Evolutionary conservation across 2,329 filamentous ascomycete genomes (phyloP).

Genomic region (Fusarium protoensiforme): DNA sequence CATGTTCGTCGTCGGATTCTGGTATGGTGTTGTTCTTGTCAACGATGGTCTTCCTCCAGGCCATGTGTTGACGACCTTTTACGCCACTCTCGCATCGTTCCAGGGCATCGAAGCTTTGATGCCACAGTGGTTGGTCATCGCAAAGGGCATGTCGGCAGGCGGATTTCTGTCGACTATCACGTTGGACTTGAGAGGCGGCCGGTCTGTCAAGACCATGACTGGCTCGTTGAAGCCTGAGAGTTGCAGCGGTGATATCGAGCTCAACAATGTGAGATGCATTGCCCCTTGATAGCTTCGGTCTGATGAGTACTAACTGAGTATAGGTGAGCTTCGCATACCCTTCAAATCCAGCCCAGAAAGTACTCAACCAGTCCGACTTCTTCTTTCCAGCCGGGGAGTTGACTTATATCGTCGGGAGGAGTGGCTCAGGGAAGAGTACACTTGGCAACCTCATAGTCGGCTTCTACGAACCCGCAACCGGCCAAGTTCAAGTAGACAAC

Average conservation of each 20-base stretch:
- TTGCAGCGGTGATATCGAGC: constrained; percentile 75
- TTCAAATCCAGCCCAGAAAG: constrained; percentile 68
- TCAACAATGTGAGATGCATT: constrained; percentile 68
- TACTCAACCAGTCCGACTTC: constrained; percentile 72
- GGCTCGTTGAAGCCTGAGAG: constrained; percentile 45
- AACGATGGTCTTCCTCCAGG: constrained; percentile 69
- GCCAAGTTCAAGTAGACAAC: constrained; percentile 77
- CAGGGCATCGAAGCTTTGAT: constrained; percentile 79
- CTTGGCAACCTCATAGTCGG: constrained; percentile 81
- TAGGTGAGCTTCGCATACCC: constrained; percentile 89
- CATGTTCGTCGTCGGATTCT: constrained; percentile 91
- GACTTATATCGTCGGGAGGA: constrained; percentile 85
- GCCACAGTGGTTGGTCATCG: constrained; percentile 80
- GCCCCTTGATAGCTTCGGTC: neutral
- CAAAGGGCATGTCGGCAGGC: constrained; percentile 82
- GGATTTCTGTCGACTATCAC: constrained; percentile 66
- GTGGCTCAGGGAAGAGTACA: constrained; percentile 94
- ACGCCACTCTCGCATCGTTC: constrained; percentile 80
- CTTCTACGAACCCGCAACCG: constrained; percentile 76
- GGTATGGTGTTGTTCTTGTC: constrained; percentile 82
- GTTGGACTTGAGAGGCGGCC: constrained; percentile 31
- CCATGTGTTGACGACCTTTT: constrained; percentile 85
- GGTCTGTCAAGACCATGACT: neutral
- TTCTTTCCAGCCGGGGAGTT: constrained; percentile 78
- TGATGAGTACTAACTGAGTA: constrained; percentile 18